Conservation (phyloP, 345 rosid species). For the Populus pruinosa region DNA sequence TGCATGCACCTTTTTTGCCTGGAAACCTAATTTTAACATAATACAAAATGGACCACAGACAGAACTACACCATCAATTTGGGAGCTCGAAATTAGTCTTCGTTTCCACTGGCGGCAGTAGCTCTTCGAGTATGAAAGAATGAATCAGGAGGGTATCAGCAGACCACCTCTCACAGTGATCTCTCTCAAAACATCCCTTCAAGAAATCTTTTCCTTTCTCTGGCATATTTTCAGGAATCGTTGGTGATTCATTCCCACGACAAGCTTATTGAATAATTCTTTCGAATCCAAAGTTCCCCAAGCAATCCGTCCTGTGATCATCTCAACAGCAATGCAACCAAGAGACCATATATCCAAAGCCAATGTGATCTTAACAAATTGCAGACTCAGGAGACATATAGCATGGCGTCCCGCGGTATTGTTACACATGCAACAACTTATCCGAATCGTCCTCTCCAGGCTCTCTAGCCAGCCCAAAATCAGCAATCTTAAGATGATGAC, state of each 20-base stretch:
- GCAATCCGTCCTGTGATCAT: not conserved
- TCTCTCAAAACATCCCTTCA: not conserved
- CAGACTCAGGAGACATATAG: not conserved
- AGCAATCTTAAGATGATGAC: not conserved
- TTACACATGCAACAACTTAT: not conserved
- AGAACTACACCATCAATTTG: not conserved
- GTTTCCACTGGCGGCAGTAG: not conserved
- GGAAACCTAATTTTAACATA: not conserved
- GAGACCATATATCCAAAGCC: not conserved
- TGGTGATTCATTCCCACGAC: not conserved
- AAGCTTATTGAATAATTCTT: not conserved
- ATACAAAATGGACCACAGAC: not conserved
- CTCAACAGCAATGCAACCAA: not conserved
- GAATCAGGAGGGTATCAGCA: not conserved
- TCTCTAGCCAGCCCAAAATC: not conserved
- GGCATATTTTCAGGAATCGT: not conserved
- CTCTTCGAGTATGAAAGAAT: not conserved
- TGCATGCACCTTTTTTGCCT: not conserved
- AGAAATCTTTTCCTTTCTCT: not conserved
- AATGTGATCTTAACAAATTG: not conserved
- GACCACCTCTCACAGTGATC: not conserved
- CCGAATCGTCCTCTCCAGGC: not conserved
- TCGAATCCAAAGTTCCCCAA: not conserved
- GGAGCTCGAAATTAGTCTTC: not conserved
- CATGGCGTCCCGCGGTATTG: not conserved